A percentile compares a stretch with the other conserved stretches of the same genome.
Evolutionary conservation across 805 yeast genomes (phyloP).

Genomic region (Pichia californica): DNA sequence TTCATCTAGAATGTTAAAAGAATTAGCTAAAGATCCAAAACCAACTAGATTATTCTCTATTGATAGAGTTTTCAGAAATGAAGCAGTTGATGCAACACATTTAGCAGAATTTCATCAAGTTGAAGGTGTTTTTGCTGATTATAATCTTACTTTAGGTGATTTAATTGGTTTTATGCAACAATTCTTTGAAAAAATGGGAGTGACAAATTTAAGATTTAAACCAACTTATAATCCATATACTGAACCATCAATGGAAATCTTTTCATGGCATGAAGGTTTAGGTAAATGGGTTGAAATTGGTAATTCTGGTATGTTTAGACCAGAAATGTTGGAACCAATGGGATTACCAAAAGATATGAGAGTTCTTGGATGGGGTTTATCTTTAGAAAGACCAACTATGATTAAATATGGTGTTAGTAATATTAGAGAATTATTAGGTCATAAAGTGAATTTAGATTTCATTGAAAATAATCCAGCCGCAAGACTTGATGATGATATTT

Average conservation of each 20-base stretch:
- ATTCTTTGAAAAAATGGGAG: conserved; percentile 97
- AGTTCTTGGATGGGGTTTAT: conserved; percentile 95
- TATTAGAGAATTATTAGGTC: conserved; percentile 95
- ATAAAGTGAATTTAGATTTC: conserved; percentile 90
- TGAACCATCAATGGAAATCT: conserved; percentile 97
- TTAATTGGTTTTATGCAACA: conserved; percentile 97
- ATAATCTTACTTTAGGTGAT: conserved; percentile 89
- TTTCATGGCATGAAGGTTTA: conserved; percentile 92
- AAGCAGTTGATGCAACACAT: conserved; percentile 99
- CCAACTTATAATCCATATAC: conserved; percentile 99
- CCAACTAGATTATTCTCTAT: conserved; percentile 92
- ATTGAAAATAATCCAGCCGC: conserved; percentile 97
- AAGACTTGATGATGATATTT: conserved; percentile 76
- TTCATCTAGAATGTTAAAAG: conserved; percentile 79
- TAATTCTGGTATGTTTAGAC: conserved; percentile 99
- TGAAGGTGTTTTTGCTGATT: conserved; percentile 98
- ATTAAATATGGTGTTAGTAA: conserved; percentile 93
- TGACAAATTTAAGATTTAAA: conserved; percentile 88
- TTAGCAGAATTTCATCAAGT: conserved; percentile 99
- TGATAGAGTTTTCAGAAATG: conserved; percentile 98
- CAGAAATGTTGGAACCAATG: conserved; percentile 98
- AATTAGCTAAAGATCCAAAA: conserved; percentile 80
- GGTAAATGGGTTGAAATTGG: conserved; percentile 99
- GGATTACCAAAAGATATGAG: conserved; percentile 92
- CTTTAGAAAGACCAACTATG: conserved; percentile 98